Conservation (phyloP, 2,329 filamentous ascomycete genomes). For the Boeremia lycopersici region DNA sequence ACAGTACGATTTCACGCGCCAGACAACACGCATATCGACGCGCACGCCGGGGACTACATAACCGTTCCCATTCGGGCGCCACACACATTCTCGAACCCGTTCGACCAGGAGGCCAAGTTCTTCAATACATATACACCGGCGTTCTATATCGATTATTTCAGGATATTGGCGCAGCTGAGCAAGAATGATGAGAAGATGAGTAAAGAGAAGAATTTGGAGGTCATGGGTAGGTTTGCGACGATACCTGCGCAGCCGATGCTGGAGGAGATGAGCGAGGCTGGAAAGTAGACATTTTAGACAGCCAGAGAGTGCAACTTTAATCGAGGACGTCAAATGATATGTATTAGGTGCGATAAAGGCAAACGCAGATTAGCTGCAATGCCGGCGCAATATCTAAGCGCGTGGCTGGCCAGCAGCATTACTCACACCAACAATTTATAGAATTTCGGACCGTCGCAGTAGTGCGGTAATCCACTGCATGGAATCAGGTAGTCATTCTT, state of each 20-base stretch:
- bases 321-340: background rate
- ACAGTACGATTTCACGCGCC: conserved; percentile 59
- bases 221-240: conserved; percentile 59
- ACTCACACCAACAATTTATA: background rate
- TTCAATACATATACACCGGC: conserved; percentile 64
- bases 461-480: conserved; percentile 1
- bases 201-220: conserved; percentile 55
- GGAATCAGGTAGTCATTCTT: conserved; percentile 2
- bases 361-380: background rate
- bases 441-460: background rate
- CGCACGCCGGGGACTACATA: conserved; percentile 60
- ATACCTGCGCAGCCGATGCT: conserved; percentile 52
- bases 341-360: background rate
- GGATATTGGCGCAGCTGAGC: conserved; percentile 55
- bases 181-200: conserved; percentile 54
- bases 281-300: background rate
- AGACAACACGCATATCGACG: conserved; percentile 53
- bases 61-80: conserved; percentile 61
- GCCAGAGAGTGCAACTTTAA: background rate
- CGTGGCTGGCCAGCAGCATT: conserved; percentile 2
- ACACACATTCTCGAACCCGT: conserved; percentile 63
- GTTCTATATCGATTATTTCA: conserved; percentile 65
- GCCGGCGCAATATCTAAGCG: background rate
- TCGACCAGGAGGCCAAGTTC: conserved; percentile 60
- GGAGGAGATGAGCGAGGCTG: conserved; percentile 23